Base-by-base conservation (phyloP, 2,329 filamentous ascomycete genomes). In the Bipolaris gigantea region DNA sequence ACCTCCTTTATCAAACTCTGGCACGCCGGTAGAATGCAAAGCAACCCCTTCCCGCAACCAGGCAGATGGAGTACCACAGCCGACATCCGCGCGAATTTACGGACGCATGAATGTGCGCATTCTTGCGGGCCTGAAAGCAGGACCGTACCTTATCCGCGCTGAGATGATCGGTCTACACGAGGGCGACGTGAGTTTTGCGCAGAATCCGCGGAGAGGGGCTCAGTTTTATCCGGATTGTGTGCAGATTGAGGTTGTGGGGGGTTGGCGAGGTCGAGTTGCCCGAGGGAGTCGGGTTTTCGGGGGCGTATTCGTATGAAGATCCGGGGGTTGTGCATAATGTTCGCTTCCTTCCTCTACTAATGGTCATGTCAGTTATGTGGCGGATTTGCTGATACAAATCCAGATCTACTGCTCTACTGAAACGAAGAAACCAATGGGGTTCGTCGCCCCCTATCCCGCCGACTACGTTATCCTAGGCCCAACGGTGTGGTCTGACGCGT, bases 91-190 rank as follows among this genome's bases (percentile, higher is more conserved):
- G 53, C 55, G 5, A 60, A 56, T 41, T 41, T 62, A 67, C 23
- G 68, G 66, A 0, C 61, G 63, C 25, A 71, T 70, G 68, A 68
- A 69, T 43, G 55, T 68, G 1, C 53, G 68, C 4, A 64, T 76
- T 23, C 75, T 73, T 0, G 61, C 65, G 13, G 70, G 62, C 3
- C 56, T 76, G 23, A 74, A 73, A 51, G 63, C 73, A 19, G 75
- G 74, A 30, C 61, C 69, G 66, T 79, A 79, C 53, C 67, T 78
- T 25, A 63, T 78, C 52, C 72, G 76, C 27, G 70, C 71, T 15
- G 76, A 79, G 61, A 75, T 79, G 60, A 76, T 79, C 47, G 75
- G 73, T n/a, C 67, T 78, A 23, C 75, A 79, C 41, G 74, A 77
- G 54, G 71, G 67, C 36, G 63, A 67, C 53, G 55, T 65, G 40